phyloP scores from a whole-genome alignment of 306 rosid species.

The Prinsepia uniflora region DNA sequence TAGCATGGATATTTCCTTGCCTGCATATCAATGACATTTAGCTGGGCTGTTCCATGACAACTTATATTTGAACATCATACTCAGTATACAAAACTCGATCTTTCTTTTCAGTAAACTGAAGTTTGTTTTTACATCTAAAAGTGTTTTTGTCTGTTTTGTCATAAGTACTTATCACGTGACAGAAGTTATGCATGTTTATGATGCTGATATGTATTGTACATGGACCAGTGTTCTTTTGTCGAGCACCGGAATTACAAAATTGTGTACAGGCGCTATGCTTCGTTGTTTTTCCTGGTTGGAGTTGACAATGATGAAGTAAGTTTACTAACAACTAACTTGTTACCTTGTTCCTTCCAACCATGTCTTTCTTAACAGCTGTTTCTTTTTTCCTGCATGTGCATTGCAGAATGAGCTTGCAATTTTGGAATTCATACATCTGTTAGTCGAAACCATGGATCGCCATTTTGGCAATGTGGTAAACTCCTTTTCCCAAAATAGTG shows the following conservation, averaged over 20 bases:
- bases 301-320: conserved; percentile 86
- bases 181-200: background rate
- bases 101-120: background rate
- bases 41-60: background rate
- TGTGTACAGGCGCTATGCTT: conserved; percentile 90
- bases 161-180: background rate
- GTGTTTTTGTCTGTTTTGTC: background rate
- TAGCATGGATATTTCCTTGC: conserved; percentile 6
- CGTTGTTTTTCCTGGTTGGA: conserved; percentile 92
- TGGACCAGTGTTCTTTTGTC: conserved; percentile 83
- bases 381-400: conserved; percentile 7
- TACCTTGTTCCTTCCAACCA: background rate
- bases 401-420: conserved; percentile 91
- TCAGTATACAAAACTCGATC: background rate
- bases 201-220: conserved; percentile 33
- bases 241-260: conserved; percentile 99
- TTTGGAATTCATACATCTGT: conserved; percentile 87
- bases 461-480: conserved; percentile 95
- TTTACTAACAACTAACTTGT: background rate
- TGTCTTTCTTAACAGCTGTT: background rate
- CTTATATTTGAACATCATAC: background rate
- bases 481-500: conserved; percentile 9
- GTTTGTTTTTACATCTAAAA: background rate
- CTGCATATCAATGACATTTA: background rate
- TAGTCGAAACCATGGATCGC: conserved; percentile 97